Base-by-base conservation (phyloP, 352 stramenopile species). In the Phytopythium chamaehyphon region DNA sequence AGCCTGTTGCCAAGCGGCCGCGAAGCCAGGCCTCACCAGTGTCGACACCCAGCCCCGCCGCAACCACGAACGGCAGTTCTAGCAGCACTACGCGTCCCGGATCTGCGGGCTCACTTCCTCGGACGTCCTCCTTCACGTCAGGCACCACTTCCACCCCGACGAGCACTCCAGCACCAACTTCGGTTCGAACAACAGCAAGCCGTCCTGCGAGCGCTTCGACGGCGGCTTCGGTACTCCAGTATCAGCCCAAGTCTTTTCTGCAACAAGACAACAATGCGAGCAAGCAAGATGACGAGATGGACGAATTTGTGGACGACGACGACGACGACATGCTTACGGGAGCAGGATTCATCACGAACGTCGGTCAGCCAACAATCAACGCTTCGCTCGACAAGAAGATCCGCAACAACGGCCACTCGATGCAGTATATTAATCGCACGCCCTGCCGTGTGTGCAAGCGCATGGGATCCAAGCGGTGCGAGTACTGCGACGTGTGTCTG, bases 371-470 rank as follows among this genome's bases (percentile, higher is more conserved):
- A 19, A 64, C 77, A 28, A 56, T 88, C 37, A 89, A 67, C 55
- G 78, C 79, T 48, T 88, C 76, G 48, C 62, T 92, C 11, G 75
- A 89, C 48, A 55, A 64, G 40, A 92, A 92, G 66, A 90, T 92
- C 51, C 64, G 64, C 57, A 66, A 57, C 26, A 71, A 84, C 26
- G 82, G 82, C 16, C 82, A 92, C 61, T 42, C 56, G 36, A 92
- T 92, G 82, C 67, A 84, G 54, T 92, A 92, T 45, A 63, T 62
- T 28, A 71, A 82, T 57, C 82, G 82, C 36, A 76, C 57, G 43
- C 70, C 74, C 24, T 92, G 82, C 61, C 75, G 73, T 19, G 58
- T 73, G 36, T 92, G 82, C 57, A 79, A 68, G 19, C 76, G 79
- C 21, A 92, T 92, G 82, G 81, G 62, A 0, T 79, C 82, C 26